phyloP scores from a whole-genome alignment of 345 rosid genomes.

The Brassica cretica region DNA sequence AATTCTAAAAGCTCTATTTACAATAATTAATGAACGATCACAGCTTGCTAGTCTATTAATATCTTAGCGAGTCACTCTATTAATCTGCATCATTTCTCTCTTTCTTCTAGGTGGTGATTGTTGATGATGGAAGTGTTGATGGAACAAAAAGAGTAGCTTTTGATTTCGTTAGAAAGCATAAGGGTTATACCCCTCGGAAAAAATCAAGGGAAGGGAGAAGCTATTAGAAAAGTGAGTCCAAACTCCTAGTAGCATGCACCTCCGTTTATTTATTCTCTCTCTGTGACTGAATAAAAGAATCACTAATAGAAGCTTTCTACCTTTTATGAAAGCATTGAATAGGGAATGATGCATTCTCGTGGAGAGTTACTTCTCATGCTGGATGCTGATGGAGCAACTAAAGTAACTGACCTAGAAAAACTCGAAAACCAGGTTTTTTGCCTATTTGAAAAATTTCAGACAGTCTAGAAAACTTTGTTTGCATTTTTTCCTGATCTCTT shows the following conservation, averaged over 20 bases:
- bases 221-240: conserved; percentile 93
- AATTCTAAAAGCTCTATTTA: neutral
- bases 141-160: conserved; percentile 83
- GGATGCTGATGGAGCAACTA: conserved; percentile 99
- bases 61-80: neutral
- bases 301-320: conserved; percentile 51
- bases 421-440: conserved; percentile 84
- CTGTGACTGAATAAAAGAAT: conserved; percentile 2
- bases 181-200: conserved; percentile 86
- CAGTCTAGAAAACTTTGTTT: neutral
- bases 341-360: conserved; percentile 99
- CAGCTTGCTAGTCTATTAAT: neutral
- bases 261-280: neutral
- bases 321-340: conserved; percentile 75
- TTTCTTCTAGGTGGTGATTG: conserved; percentile 63
- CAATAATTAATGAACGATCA: no score
- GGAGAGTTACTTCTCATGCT: conserved; percentile 96
- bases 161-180: conserved; percentile 67
- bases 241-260: conserved; percentile 18
- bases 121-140: conserved; percentile 97
- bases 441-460: neutral
- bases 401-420: conserved; percentile 86
- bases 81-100: neutral
- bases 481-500: conserved; percentile 38
- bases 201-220: conserved; percentile 99